Evolutionary conservation across 1,284 basidiomycete species (phyloP).

Genomic region (Wolfiporia cocos): DNA sequence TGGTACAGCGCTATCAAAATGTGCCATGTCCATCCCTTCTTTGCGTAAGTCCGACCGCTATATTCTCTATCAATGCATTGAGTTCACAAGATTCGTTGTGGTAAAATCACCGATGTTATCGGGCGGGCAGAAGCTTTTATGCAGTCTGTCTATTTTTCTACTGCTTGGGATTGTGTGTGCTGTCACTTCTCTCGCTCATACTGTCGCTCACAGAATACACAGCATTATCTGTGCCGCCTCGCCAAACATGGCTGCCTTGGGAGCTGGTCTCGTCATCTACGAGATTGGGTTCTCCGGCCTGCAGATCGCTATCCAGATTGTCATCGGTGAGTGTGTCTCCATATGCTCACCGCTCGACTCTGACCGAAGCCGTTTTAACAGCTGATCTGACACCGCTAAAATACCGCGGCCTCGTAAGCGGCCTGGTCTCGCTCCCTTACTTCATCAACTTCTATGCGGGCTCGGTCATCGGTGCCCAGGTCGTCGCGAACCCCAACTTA

Average conservation of each 20-base stretch:
- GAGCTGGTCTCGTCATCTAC: slow-evolving; percentile 1
- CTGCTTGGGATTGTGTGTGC: slow-evolving; percentile 2
- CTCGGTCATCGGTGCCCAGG: slow-evolving; percentile 57
- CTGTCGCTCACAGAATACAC: neutral
- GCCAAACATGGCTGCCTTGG: slow-evolving; percentile 2
- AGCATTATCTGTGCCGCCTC: slow-evolving; percentile 3
- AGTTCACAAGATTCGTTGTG: neutral
- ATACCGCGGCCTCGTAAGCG: slow-evolving; percentile 71
- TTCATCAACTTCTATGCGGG: slow-evolving; percentile 66
- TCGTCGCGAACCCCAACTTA: slow-evolving; percentile 38
- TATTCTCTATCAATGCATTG: no score
- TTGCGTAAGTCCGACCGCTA: neutral
- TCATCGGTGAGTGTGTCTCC: slow-evolving; percentile 32
- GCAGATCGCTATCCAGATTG: slow-evolving; percentile 69
- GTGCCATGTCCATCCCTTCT: slow-evolving; percentile 4
- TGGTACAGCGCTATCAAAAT: slow-evolving; percentile 5
- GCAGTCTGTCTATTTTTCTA: slow-evolving; percentile 4
- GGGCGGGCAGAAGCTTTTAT: slow-evolving; percentile 4
- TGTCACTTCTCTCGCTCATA: neutral
- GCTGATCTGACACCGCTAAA: slow-evolving; percentile 78
- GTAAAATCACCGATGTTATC: slow-evolving; percentile 4
- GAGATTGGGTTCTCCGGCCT: slow-evolving; percentile 33
- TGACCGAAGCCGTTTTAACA: neutral
- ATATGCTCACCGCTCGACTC: neutral
- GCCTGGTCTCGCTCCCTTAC: slow-evolving; percentile 63